These are phyloP conservation scores for Ogataea degrootiae DNA, from an alignment of 805 yeast genomes.

Conservation along the genomic window DNA sequence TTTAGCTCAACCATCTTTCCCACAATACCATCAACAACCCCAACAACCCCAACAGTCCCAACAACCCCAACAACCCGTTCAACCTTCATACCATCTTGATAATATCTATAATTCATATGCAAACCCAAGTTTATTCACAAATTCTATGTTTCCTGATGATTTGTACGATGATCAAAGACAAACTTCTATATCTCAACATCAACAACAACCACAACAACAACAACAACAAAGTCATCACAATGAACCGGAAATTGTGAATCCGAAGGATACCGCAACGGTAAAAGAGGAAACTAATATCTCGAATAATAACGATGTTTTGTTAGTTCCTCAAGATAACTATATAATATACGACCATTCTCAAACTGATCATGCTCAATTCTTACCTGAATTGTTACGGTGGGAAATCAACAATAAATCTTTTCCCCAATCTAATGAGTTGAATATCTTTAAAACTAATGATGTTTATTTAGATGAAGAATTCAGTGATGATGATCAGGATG, in stretches of 20 bases:
- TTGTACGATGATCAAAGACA: constrained; percentile 14
- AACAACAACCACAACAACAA: background rate
- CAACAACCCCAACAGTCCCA: constrained; percentile 3
- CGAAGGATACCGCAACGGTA: constrained; percentile 9
- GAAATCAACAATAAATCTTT: constrained; percentile 24
- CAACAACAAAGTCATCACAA: constrained; percentile 1
- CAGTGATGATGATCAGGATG: constrained; percentile 30
- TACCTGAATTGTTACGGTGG: constrained; percentile 25
- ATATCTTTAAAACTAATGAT: constrained; percentile 28
- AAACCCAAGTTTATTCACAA: constrained; percentile 24
- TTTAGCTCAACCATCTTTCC: constrained; percentile 1
- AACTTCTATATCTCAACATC: background rate
- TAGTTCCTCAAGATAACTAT: constrained; percentile 29
- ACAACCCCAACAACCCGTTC: background rate
- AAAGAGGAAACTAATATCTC: background rate
- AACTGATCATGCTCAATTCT: constrained; percentile 20
- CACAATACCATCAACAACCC: background rate
- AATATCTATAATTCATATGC: constrained; percentile 25
- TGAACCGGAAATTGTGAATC: constrained; percentile 6
- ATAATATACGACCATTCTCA: constrained; percentile 21
- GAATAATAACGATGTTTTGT: constrained; percentile 22
- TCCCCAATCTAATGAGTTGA: constrained; percentile 29
- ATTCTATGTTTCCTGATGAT: constrained; percentile 23
- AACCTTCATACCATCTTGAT: constrained; percentile 9
- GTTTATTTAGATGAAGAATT: constrained; percentile 26